Evolutionary conservation across 2,329 filamentous ascomycete genomes (phyloP).

Genomic region (Colletotrichum karsti): DNA sequence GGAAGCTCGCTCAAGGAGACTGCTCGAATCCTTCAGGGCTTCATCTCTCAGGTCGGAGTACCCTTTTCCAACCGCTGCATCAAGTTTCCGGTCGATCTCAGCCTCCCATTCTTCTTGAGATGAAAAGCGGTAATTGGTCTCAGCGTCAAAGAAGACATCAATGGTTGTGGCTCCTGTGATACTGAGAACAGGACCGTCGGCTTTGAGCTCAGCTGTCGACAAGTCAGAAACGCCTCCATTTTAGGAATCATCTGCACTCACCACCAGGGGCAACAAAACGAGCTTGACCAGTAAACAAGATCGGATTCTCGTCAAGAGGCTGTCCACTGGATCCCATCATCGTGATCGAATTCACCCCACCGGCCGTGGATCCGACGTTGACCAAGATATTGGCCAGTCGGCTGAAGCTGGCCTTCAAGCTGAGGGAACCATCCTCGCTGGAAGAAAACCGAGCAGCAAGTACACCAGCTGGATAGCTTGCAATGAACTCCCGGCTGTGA

Average conservation of each 20-base stretch:
- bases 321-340: slow-evolving; percentile 34
- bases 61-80: slow-evolving; percentile 27
- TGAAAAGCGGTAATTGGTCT: slow-evolving; percentile 35
- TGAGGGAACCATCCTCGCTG: slow-evolving; percentile 29
- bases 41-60: slow-evolving; percentile 30
- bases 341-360: slow-evolving; percentile 34
- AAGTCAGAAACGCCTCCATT: not conserved
- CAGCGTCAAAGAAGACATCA: slow-evolving; percentile 36
- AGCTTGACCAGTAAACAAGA: slow-evolving; percentile 32
- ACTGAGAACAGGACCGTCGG: slow-evolving; percentile 8
- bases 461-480: slow-evolving; percentile 50
- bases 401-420: slow-evolving; percentile 34
- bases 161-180: slow-evolving; percentile 33
- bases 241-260: not conserved
- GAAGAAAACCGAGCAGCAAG: slow-evolving; percentile 41
- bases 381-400: slow-evolving; percentile 27
- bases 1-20: slow-evolving; percentile 32
- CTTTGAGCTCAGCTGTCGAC: not conserved
- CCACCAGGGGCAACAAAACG: slow-evolving; percentile 31
- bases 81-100: slow-evolving; percentile 34
- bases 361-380: slow-evolving; percentile 16
- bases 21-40: slow-evolving; percentile 33
- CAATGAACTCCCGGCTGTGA: slow-evolving; percentile 47
- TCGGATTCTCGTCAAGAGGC: slow-evolving; percentile 26
- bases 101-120: slow-evolving; percentile 31